Evolutionary conservation across 2,329 filamentous ascomycete species (phyloP).

Genomic region (Amauroascus niger): DNA sequence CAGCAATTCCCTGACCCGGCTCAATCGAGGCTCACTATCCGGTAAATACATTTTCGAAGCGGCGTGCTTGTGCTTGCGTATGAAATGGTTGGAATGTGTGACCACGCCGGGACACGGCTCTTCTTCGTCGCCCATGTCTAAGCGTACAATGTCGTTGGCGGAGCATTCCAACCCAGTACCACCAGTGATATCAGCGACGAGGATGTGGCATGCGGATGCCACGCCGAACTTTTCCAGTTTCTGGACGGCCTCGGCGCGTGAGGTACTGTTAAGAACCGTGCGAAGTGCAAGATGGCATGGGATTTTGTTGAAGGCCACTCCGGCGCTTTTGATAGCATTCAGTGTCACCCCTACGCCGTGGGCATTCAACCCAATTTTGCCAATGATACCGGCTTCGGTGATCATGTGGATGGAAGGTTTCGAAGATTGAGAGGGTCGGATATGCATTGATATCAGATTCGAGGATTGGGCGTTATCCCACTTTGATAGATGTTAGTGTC

Average conservation of each 20-base stretch:
- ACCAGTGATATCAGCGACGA: slow-evolving; percentile 37
- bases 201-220: slow-evolving; percentile 46
- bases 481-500: slow-evolving; percentile 10
- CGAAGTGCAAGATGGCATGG: slow-evolving; percentile 49
- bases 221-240: slow-evolving; percentile 41
- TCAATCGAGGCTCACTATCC: slow-evolving; percentile 21
- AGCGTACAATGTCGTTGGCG: slow-evolving; percentile 18
- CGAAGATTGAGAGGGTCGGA: slow-evolving; percentile 30
- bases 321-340: slow-evolving; percentile 47
- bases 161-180: slow-evolving; percentile 44
- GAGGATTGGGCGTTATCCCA: slow-evolving; percentile 42
- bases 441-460: slow-evolving; percentile 42
- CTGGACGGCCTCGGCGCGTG: slow-evolving; percentile 37
- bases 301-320: slow-evolving; percentile 39
- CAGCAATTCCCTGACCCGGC: slow-evolving; percentile 24
- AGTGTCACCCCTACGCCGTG: slow-evolving; percentile 46
- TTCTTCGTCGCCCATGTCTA: slow-evolving; percentile 14
- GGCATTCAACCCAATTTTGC: slow-evolving; percentile 50
- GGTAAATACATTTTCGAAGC: slow-evolving; percentile 19
- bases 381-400: slow-evolving; percentile 49
- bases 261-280: slow-evolving; percentile 42
- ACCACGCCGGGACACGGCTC: slow-evolving; percentile 13
- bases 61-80: slow-evolving; percentile 17
- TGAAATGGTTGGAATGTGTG: slow-evolving; percentile 28
- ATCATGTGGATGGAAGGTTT: slow-evolving; percentile 44